A percentile compares a stretch with the other conserved stretches of the same genome.
These are phyloP conservation scores for Immersiella caudata DNA, from an alignment of 495 filamentous ascomycete genomes.

Conservation along the genomic window DNA sequence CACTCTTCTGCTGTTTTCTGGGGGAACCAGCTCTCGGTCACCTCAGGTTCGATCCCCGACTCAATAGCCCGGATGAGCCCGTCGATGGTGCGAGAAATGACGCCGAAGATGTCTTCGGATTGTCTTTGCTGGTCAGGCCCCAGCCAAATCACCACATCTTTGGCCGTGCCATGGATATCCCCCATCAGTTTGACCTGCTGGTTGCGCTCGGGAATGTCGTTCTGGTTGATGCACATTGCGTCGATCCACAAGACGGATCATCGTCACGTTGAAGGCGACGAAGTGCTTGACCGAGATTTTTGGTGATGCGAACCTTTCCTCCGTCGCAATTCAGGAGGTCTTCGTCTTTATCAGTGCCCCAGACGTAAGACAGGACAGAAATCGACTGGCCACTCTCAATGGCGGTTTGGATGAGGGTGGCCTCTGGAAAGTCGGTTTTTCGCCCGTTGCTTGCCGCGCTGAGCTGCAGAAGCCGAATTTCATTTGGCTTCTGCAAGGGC, in stretches of 20 bases:
- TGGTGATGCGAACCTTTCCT: background rate
- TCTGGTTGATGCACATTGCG: background rate
- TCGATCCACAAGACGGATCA: background rate
- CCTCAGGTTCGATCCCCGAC: background rate
- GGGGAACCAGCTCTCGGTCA: background rate
- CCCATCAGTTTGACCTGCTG: background rate
- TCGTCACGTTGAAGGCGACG: background rate
- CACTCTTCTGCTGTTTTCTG: background rate
- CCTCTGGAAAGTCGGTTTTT: background rate
- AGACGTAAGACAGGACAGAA: background rate
- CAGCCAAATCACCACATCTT: background rate
- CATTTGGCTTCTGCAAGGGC: background rate
- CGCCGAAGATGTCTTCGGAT: background rate
- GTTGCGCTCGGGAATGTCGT: background rate
- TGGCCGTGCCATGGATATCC: background rate
- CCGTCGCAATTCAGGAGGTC: background rate
- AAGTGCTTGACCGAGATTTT: background rate
- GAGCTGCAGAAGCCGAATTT: background rate
- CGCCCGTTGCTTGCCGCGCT: background rate
- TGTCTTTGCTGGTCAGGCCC: background rate
- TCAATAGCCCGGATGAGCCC: background rate
- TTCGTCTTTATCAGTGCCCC: background rate
- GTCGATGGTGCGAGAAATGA: background rate
- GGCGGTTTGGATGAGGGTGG: background rate
- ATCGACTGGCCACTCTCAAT: background rate